A percentile compares a stretch with the other conserved stretches of the same genome.
Conservation (phyloP, 2,329 filamentous ascomycete species). For the Parastagonospora avenae region DNA sequence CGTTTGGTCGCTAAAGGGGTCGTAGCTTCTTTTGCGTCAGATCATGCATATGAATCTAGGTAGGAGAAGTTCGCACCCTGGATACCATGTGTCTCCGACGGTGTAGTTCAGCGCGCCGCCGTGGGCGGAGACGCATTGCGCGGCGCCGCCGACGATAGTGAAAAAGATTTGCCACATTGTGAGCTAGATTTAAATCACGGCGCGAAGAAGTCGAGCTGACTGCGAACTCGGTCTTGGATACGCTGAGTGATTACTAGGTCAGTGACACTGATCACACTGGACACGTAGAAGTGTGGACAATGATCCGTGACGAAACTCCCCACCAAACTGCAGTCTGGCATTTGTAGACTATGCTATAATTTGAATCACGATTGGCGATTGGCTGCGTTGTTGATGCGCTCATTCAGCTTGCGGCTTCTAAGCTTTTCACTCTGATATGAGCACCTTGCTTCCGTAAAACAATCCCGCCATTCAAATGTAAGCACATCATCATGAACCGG, state of each 20-base stretch:
- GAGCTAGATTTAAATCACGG: too few species aligned
- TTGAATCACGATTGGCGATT: too few species aligned
- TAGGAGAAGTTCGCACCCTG: conserved; percentile 18
- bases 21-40: conserved; percentile 22
- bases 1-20: conserved; percentile 26
- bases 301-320: too few species aligned
- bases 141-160: conserved; percentile 9
- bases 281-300: too few species aligned
- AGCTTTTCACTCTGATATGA: background rate
- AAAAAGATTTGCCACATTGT: conserved; percentile 19
- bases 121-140: conserved; percentile 21
- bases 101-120: conserved; percentile 39
- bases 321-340: too few species aligned
- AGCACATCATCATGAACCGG: background rate
- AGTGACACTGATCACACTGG: too few species aligned
- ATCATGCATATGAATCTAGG: background rate
- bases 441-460: too few species aligned
- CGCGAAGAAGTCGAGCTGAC: too few species aligned
- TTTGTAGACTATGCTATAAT: too few species aligned
- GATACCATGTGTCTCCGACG: conserved; percentile 37
- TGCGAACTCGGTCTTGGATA: background rate
- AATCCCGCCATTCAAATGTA: background rate
- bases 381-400: background rate
- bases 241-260: background rate
- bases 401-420: background rate